Conservation (phyloP, 2,329 filamentous ascomycete species). For the Volutella citrinella region DNA sequence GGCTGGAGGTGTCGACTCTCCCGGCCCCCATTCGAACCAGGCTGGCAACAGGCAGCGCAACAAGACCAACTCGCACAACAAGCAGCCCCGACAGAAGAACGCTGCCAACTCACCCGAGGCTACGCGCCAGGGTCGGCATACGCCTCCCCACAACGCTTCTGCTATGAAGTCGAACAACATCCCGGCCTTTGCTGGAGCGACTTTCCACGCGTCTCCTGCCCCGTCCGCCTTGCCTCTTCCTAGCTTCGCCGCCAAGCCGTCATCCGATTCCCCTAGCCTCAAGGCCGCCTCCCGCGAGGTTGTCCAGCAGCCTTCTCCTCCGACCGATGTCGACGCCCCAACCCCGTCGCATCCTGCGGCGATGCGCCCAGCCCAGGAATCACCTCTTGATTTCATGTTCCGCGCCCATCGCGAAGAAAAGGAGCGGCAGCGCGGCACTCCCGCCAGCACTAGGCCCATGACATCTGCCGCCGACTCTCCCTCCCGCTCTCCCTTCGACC, state of each 20-base stretch:
- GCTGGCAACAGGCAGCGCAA: neutral
- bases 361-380: slow-evolving; percentile 48
- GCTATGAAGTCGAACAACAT: slow-evolving; percentile 43
- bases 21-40: slow-evolving; percentile 25
- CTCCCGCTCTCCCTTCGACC: slow-evolving; percentile 37
- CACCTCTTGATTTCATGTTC: slow-evolving; percentile 88
- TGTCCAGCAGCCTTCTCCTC: slow-evolving; percentile 46
- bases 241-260: slow-evolving; percentile 75
- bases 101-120: slow-evolving; percentile 40
- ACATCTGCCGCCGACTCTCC: slow-evolving; percentile 50
- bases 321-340: slow-evolving; percentile 50
- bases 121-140: slow-evolving; percentile 39
- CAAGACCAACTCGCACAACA: slow-evolving; percentile 27
- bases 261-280: slow-evolving; percentile 58
- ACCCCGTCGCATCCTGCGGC: slow-evolving; percentile 40
- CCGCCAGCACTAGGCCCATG: slow-evolving; percentile 40
- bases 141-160: slow-evolving; percentile 38
- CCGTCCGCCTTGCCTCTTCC: slow-evolving; percentile 88
- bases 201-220: slow-evolving; percentile 92
- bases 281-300: slow-evolving; percentile 33
- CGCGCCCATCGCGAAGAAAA: slow-evolving; percentile 79
- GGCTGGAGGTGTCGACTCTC: slow-evolving; percentile 31
- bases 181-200: slow-evolving; percentile 82
- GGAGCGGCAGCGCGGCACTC: slow-evolving; percentile 54
- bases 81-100: slow-evolving; percentile 31